A percentile compares a stretch with the other conserved stretches of the same genome.
Conservation (phyloP, 2,329 filamentous ascomycete genomes). For the Sphaerostilbella broomeana region DNA sequence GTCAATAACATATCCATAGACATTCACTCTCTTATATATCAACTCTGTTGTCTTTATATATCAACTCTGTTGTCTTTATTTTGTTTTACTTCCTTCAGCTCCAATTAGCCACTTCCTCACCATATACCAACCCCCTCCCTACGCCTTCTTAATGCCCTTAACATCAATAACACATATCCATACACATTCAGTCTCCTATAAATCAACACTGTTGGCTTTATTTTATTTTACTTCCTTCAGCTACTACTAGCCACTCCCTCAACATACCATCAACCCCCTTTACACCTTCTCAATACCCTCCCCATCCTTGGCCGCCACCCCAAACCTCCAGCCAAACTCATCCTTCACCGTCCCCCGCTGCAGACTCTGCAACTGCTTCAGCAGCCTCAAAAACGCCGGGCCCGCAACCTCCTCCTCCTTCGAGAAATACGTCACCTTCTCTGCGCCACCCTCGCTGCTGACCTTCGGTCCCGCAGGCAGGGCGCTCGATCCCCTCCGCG, state of each 20-base stretch:
- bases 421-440: slow-evolving; percentile 51
- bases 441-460: slow-evolving; percentile 26
- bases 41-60: no score
- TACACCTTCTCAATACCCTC: slow-evolving; percentile 17
- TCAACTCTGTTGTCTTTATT: no score
- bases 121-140: no score
- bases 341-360: slow-evolving; percentile 77
- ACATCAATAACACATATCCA: no score
- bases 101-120: slow-evolving; percentile 29
- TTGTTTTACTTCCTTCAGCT: slow-evolving; percentile 5
- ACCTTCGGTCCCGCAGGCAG: slow-evolving; percentile 33
- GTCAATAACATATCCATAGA: no score
- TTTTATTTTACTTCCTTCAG: background rate
- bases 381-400: slow-evolving; percentile 62
- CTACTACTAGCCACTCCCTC: slow-evolving; percentile 30
- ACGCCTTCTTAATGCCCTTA: no score
- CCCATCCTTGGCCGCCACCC: slow-evolving; percentile 39
- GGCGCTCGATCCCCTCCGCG: slow-evolving; percentile 44
- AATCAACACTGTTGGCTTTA: no score
- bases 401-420: slow-evolving; percentile 61
- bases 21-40: no score
- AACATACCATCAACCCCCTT: slow-evolving; percentile 15
- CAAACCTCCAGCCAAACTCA: slow-evolving; percentile 62
- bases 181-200: no score
- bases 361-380: slow-evolving; percentile 74